A percentile compares a stretch with the other conserved stretches of the same genome.
Conservation (phyloP, 345 rosid species). For the Litchi chinensis region DNA sequence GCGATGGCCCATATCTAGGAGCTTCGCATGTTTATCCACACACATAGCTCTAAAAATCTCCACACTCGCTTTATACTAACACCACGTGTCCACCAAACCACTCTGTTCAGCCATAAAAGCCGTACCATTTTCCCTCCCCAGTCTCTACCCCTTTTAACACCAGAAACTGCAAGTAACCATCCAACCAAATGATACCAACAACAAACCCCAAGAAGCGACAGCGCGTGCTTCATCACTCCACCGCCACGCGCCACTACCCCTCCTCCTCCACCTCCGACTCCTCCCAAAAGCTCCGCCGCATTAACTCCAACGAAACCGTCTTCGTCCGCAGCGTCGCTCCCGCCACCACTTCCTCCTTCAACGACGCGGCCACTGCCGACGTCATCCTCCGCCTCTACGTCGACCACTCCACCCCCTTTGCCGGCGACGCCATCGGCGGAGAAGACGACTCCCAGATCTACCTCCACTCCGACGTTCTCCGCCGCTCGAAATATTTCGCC, state of each 20-base stretch:
- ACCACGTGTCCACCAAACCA: background rate
- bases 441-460: constrained; percentile 47
- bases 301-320: constrained; percentile 25
- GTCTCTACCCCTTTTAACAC: background rate
- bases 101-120: background rate
- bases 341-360: constrained; percentile 28
- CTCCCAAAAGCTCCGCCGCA: constrained; percentile 42
- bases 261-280: constrained; percentile 34
- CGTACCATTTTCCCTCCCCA: background rate
- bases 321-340: background rate
- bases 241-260: constrained; percentile 31
- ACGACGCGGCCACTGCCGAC: constrained; percentile 52
- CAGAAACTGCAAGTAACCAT: background rate
- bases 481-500: constrained; percentile 60
- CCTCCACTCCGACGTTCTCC: constrained; percentile 59
- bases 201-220: constrained; percentile 40
- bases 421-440: constrained; percentile 9
- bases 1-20: background rate
- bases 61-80: background rate
- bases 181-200: constrained; percentile 28
- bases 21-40: background rate
- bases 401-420: constrained; percentile 26
- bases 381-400: constrained; percentile 45
- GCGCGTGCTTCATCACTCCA: constrained; percentile 32
- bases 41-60: background rate